phyloP scores from a whole-genome alignment of 108 stramenopile species.

The Pseudonitzschia delicatissima region DNA sequence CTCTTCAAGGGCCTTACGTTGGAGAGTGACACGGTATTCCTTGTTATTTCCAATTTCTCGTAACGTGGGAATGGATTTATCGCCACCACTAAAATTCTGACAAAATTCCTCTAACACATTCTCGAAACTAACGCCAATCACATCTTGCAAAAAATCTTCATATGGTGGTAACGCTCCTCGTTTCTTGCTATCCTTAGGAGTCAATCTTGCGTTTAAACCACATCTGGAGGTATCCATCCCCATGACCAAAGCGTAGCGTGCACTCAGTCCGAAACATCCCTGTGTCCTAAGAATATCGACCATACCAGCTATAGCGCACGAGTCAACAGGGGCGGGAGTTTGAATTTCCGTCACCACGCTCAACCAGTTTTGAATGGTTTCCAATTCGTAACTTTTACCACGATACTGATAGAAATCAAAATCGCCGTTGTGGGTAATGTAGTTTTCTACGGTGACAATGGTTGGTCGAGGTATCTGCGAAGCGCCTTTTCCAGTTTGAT shows the following conservation, averaged over 20 bases:
- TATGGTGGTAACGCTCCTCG: constrained; percentile 37
- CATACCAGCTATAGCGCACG: constrained; percentile 70
- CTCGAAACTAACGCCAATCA: constrained; percentile 62
- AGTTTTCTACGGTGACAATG: constrained; percentile 49
- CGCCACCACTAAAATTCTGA: neutral
- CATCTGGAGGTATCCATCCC: constrained; percentile 35
- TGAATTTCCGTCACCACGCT: constrained; percentile 35
- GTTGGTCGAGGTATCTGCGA: neutral
- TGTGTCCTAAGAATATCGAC: constrained; percentile 65
- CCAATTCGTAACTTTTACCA: constrained; percentile 62
- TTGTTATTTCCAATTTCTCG: constrained; percentile 11
- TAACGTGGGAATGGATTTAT: neutral
- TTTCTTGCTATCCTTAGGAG: neutral
- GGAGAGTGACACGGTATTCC: neutral
- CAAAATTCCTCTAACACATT: constrained; percentile 39
- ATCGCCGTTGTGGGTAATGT: constrained; percentile 86
- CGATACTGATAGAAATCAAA: constrained; percentile 75
- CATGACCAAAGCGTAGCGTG: constrained; percentile 64
- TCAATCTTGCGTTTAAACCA: constrained; percentile 17
- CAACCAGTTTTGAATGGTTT: constrained; percentile 69
- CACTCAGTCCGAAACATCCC: constrained; percentile 70
- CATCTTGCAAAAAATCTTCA: constrained; percentile 43
- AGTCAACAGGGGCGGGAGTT: constrained; percentile 65
- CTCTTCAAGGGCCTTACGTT: neutral
- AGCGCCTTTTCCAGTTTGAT: neutral